These are phyloP conservation scores for Pyrrhoderma lamaoense DNA, from an alignment of 1,284 basidiomycete species.

Conservation along the genomic window DNA sequence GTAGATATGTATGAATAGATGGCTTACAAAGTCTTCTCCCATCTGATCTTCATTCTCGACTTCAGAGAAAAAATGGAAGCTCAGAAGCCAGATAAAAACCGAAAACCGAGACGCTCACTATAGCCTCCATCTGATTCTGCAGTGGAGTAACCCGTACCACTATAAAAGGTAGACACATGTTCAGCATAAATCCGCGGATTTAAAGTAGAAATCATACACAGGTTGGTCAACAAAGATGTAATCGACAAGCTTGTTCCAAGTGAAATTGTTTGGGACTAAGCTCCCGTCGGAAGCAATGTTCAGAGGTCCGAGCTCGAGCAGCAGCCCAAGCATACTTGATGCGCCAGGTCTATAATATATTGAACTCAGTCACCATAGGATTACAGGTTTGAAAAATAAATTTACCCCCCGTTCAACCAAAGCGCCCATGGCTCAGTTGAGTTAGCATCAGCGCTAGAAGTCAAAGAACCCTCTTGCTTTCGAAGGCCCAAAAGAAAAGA, in stretches of 20 bases:
- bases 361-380: neutral
- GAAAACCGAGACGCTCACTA: slow-evolving; percentile 29
- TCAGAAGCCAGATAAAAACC: slow-evolving; percentile 6
- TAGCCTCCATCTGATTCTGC: slow-evolving; percentile 49
- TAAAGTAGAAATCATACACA: slow-evolving; percentile 37
- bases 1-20: neutral
- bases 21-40: slow-evolving; percentile 58
- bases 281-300: slow-evolving; percentile 43
- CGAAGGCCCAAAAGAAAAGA: slow-evolving; percentile 66
- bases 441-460: slow-evolving; percentile 26
- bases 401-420: slow-evolving; percentile 69
- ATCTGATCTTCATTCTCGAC: slow-evolving; percentile 62
- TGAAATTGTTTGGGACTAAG: slow-evolving; percentile 42
- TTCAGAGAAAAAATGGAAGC: slow-evolving; percentile 23
- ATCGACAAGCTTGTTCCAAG: slow-evolving; percentile 57
- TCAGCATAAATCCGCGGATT: too few relatives aligned
- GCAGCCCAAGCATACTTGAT: slow-evolving; percentile 56
- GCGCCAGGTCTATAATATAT: slow-evolving; percentile 50
- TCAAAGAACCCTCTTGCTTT: slow-evolving; percentile 55
- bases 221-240: slow-evolving; percentile 71
- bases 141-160: slow-evolving; percentile 60
- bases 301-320: slow-evolving; percentile 69
- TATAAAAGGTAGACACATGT: slow-evolving; percentile 20
- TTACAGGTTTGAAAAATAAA: slow-evolving; percentile 8
- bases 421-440: slow-evolving; percentile 60